Conservation (phyloP, 1,284 basidiomycete species). For the Pyrrhoderma noxium region DNA sequence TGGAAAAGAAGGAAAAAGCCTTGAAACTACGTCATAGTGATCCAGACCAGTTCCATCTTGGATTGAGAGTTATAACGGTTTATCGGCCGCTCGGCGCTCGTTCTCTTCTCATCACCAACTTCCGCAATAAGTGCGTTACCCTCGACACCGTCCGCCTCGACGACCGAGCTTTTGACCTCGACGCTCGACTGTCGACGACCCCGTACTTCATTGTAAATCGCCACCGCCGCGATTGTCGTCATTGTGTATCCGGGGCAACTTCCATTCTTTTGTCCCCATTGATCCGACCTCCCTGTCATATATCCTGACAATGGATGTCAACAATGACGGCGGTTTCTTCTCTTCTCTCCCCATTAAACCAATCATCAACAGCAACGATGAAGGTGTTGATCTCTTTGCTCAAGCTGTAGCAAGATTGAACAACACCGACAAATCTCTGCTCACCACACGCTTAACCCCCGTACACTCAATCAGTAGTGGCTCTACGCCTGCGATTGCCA, state of each 20-base stretch:
- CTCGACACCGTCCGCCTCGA: neutral
- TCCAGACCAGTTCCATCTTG: too few relatives aligned
- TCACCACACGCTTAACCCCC: slow-evolving; percentile 22
- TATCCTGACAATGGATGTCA: neutral
- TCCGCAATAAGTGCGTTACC: neutral
- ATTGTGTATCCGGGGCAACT: neutral
- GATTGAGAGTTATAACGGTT: too few relatives aligned
- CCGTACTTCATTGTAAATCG: too few relatives aligned
- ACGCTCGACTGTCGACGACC: too few relatives aligned
- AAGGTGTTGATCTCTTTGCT: slow-evolving; percentile 22
- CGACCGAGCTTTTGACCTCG: too few relatives aligned
- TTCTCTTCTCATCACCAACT: neutral
- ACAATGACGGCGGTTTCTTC: slow-evolving; percentile 20
- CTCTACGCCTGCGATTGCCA: slow-evolving; percentile 2
- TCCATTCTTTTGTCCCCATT: neutral
- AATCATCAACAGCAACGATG: slow-evolving; percentile 6
- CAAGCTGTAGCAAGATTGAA: slow-evolving; percentile 24
- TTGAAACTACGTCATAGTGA: too few relatives aligned
- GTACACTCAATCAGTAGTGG: neutral
- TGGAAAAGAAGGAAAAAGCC: too few relatives aligned
- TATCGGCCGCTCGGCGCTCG: neutral
- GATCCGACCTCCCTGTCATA: slow-evolving; percentile 4
- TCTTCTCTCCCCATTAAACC: slow-evolving; percentile 12
- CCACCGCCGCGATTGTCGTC: too few relatives aligned
- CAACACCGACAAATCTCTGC: slow-evolving; percentile 14